Percentiles rank a stretch among this genome's conserved stretches.
Conservation (phyloP, 768 basidiomycete species). For the Rickenella mellea region DNA sequence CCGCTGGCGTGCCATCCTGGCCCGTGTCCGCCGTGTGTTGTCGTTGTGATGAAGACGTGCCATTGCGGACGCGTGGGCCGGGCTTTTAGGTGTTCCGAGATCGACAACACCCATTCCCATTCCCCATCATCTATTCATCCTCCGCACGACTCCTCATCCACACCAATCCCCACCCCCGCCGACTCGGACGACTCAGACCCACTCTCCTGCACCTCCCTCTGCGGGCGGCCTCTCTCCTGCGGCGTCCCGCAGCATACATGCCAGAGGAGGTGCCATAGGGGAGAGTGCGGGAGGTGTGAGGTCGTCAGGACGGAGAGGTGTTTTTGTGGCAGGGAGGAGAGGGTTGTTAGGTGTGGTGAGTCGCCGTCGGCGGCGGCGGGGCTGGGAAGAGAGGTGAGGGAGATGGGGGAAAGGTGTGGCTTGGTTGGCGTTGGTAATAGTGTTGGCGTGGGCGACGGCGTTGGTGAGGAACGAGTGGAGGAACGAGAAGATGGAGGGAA, state of each 20-base stretch:
- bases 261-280: slow-evolving; percentile 61
- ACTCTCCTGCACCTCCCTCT: slow-evolving; percentile 29
- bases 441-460: no score
- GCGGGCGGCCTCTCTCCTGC: slow-evolving; percentile 46
- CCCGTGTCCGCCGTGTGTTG: slow-evolving; percentile 88
- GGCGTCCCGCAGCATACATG: slow-evolving; percentile 62
- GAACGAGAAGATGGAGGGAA: no score
- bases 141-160: slow-evolving; percentile 5
- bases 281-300: slow-evolving; percentile 59
- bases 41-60: slow-evolving; percentile 70
- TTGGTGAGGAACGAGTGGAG: slow-evolving; percentile 24
- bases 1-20: slow-evolving; percentile 87
- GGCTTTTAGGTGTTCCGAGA: slow-evolving; percentile 47
- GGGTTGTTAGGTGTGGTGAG: slow-evolving; percentile 55
- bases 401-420: slow-evolving; percentile 31
- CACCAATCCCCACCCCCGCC: background rate
- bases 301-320: slow-evolving; percentile 49
- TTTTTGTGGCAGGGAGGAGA: slow-evolving; percentile 69
- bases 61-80: slow-evolving; percentile 60
- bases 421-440: no score
- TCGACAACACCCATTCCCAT: no score
- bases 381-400: no score
- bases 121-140: no score
- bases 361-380: no score
- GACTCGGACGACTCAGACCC: slow-evolving; percentile 11